phyloP scores from a whole-genome alignment of 179 eudicot genomes.

The Heliamphora pulchella region DNA sequence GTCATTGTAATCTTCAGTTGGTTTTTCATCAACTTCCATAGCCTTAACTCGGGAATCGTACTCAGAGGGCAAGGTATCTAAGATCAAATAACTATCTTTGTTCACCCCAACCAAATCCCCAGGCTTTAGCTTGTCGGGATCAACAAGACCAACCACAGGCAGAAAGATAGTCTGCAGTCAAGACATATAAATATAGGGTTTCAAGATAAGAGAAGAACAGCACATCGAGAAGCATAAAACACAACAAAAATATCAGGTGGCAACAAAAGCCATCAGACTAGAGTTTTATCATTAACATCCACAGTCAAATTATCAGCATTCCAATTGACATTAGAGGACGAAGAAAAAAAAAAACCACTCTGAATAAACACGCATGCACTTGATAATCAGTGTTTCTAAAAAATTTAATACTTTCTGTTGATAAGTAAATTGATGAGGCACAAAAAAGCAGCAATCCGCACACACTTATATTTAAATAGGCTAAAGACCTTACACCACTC shows the following conservation, averaged over 20 bases:
- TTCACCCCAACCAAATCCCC: slow-evolving; percentile 98
- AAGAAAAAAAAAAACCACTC: neutral
- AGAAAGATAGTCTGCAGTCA: slow-evolving; percentile 80
- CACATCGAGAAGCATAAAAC: neutral
- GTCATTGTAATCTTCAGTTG: slow-evolving; percentile 95
- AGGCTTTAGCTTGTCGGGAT: slow-evolving; percentile 89
- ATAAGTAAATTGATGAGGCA: neutral
- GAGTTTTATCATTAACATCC: neutral
- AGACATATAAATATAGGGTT: slow-evolving; percentile 6
- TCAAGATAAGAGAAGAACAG: neutral
- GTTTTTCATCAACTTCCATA: slow-evolving; percentile 99
- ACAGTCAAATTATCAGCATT: neutral
- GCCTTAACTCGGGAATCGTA: slow-evolving; percentile 97
- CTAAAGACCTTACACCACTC: neutral
- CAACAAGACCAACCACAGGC: slow-evolving; percentile 96
- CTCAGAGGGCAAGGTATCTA: slow-evolving; percentile 91
- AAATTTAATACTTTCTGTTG: neutral
- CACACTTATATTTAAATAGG: neutral
- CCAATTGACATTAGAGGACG: neutral
- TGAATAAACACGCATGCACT: neutral
- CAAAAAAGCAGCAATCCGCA: neutral
- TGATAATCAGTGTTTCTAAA: neutral
- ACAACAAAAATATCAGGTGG: neutral
- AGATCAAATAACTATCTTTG: slow-evolving; percentile 91
- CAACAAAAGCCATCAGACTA: neutral